A percentile compares a stretch with the other conserved stretches of the same genome.
Evolutionary conservation across 768 basidiomycete species (phyloP).

Genomic region (Aureoboletus auriporus): DNA sequence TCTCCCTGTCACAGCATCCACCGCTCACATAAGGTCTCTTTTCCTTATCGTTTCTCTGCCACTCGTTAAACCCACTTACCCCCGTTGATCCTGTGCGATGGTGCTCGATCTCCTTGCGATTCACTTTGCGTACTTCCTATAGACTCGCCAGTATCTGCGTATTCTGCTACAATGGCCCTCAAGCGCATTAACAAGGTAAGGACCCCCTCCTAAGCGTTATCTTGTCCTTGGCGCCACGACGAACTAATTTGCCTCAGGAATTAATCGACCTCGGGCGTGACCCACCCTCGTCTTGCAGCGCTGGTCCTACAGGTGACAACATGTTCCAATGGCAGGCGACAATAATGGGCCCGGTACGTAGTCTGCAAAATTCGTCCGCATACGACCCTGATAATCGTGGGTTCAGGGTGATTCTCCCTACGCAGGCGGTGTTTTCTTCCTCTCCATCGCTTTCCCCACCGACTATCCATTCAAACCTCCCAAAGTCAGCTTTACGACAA

Average conservation of each 20-base stretch:
- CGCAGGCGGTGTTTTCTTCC: constrained; percentile 98
- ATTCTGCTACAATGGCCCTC: constrained; percentile 67
- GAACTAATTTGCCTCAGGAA: constrained; percentile 56
- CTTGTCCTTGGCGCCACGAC: constrained; percentile 5
- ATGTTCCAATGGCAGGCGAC: constrained; percentile 99
- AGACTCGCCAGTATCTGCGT: constrained; percentile 13
- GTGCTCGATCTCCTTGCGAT: constrained; percentile 28
- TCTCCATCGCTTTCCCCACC: constrained; percentile 88
- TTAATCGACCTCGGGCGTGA: constrained; percentile 98
- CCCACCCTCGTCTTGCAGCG: constrained; percentile 98
- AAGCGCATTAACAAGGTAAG: constrained; percentile 99
- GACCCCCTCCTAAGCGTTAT: neutral
- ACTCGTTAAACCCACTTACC: neutral
- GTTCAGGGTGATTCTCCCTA: constrained; percentile 93
- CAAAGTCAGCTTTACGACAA: constrained; percentile 99
- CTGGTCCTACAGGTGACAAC: constrained; percentile 96
- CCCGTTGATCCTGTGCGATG: constrained; percentile 38
- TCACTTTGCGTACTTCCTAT: constrained; percentile 2
- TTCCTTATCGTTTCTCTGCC: neutral
- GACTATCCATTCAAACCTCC: constrained; percentile 99
- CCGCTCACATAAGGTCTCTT: neutral
- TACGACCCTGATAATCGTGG: constrained; percentile 20
- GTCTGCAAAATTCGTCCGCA: constrained; percentile 1
- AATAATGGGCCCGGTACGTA: constrained; percentile 96
- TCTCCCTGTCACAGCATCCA: neutral